Evolutionary conservation across 2,329 filamentous ascomycete species (phyloP).

Genomic region (Colletotrichum zoysiae): DNA sequence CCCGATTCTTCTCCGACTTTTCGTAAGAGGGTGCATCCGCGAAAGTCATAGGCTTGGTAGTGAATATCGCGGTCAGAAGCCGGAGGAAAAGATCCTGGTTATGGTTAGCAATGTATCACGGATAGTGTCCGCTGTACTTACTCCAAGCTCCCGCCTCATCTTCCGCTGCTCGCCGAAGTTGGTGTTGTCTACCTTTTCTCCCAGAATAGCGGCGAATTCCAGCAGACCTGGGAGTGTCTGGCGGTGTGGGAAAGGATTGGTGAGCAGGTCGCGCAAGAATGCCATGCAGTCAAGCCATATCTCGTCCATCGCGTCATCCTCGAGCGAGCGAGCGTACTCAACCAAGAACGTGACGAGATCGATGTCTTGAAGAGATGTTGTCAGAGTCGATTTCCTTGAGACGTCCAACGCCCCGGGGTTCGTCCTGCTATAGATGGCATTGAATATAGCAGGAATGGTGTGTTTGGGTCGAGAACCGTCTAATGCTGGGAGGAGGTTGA

Average conservation of each 20-base stretch:
- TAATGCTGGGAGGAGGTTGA: slow-evolving; percentile 89
- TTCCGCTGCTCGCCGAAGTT: slow-evolving; percentile 95
- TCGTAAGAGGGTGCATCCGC: slow-evolving; percentile 62
- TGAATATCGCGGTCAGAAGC: slow-evolving; percentile 93
- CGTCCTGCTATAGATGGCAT: slow-evolving; percentile 94
- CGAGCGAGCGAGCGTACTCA: slow-evolving; percentile 88
- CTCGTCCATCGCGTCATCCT: slow-evolving; percentile 98
- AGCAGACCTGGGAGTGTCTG: slow-evolving; percentile 88
- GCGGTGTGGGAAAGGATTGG: slow-evolving; percentile 94
- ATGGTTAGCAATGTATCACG: slow-evolving; percentile 46
- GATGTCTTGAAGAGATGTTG: slow-evolving; percentile 83
- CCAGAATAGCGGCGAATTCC: slow-evolving; percentile 89
- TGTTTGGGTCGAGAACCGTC: slow-evolving; percentile 92
- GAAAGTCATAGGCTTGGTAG: slow-evolving; percentile 83
- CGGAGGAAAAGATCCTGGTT: slow-evolving; percentile 86
- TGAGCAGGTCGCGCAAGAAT: slow-evolving; percentile 89
- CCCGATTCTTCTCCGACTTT: slow-evolving; percentile 54
- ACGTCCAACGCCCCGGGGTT: slow-evolving; percentile 85
- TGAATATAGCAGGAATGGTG: slow-evolving; percentile 93
- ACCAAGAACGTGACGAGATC: slow-evolving; percentile 91
- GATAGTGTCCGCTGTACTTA: slow-evolving; percentile 60
- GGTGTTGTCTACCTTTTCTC: slow-evolving; percentile 97
- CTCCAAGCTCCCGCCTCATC: slow-evolving; percentile 90
- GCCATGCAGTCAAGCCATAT: slow-evolving; percentile 96
- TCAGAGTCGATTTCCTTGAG: slow-evolving; percentile 86